phyloP scores from a whole-genome alignment of 345 rosid genomes.

The Eucalyptus urophylla region DNA sequence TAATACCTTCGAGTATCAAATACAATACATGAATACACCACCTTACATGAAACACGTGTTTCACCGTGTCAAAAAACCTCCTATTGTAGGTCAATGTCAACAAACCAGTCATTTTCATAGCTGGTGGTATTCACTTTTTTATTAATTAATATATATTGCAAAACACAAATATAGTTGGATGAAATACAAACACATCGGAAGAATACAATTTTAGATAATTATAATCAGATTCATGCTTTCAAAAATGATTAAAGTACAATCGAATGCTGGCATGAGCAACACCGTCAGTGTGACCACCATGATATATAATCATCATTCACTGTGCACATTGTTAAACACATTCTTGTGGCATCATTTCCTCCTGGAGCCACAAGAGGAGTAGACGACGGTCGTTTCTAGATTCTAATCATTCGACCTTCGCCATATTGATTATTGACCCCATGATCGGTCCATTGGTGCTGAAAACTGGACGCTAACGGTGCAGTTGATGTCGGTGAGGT shows the following conservation, averaged over 20 bases:
- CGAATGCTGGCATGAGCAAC: not conserved
- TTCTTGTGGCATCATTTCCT: not conserved
- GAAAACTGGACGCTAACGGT: not conserved
- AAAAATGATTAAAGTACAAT: not conserved
- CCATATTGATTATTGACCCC: not conserved
- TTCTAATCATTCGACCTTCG: not conserved
- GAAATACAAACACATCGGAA: not conserved
- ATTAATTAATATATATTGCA: not conserved
- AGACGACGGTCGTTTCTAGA: not conserved
- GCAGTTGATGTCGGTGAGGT: not conserved
- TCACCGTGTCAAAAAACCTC: not conserved
- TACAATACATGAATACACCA: not conserved
- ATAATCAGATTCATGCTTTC: rapidly evolving
- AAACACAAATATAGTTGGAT: not conserved
- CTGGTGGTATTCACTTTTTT: not conserved
- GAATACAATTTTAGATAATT: not conserved
- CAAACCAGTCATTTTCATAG: not conserved
- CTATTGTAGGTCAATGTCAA: not conserved
- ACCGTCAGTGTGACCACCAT: rapidly evolving
- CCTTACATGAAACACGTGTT: not conserved
- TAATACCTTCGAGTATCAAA: not conserved
- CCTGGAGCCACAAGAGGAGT: not conserved
- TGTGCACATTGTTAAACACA: not conserved
- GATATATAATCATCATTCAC: not conserved
- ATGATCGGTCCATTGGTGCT: not conserved